Evolutionary conservation across 805 yeast species (phyloP), one percentile per base, ranked within the genome.

Genomic region (Zygoascus tannicola): DNA sequence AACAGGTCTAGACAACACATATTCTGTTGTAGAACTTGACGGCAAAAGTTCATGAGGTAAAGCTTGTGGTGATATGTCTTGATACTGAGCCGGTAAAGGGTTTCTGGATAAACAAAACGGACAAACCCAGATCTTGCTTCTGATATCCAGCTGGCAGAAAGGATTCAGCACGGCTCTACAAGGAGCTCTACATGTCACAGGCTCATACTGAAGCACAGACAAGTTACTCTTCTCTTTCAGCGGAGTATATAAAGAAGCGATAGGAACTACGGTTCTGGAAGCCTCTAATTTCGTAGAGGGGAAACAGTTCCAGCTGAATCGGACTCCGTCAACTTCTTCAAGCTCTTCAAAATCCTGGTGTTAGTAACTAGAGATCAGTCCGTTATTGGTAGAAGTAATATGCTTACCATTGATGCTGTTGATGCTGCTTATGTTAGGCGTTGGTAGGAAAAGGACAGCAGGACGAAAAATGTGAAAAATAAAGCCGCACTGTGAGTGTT

Each of bases 201-300:
- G 97, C 62, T 88, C 95, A 64, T 87, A 86, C 55, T 76, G 76
- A 45, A 90, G 86, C 43, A 84, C 66, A 15, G 85, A 81, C 50
- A 86, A 69, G 50, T 81, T 87, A 47, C 81, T 82, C 52, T 84
- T 76, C 46, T 76, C 77, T 56, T 85, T 78, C 55, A 92, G 73
- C 5, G 99, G 99, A n/a, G 97, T 88, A 70, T 87, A 92, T 50
- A 92, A 68, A 44, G 95, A 81, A 35, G 97, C 95, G 32, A 92
- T 80, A 10, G 99, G 98, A 26, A 92, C 88, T 16, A 90, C 94
- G 57, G 87, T 82, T 54, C 92, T 82, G 56, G 81, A 80, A 16
- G 95, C 92, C 63, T 92, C 97, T 35, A 78, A 76, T 54, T 87
- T 78, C 32, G 95, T 81, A 35, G 84, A 78, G 22, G 99, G 98